Evolutionary conservation across 352 stramenopile species (phyloP).

Genomic region (Hyaloperonospora arabidopsidis): DNA sequence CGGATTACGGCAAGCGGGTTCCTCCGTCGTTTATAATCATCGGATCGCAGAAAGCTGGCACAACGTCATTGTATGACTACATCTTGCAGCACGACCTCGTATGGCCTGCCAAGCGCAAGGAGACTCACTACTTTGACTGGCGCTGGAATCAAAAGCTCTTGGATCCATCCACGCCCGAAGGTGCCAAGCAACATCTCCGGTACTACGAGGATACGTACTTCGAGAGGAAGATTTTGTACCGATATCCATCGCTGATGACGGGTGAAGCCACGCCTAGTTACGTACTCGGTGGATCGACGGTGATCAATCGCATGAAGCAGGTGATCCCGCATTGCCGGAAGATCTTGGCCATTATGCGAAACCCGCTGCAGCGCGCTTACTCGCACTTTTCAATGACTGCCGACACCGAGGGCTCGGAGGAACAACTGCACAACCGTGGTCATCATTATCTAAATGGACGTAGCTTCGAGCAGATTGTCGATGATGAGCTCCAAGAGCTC

Average conservation of each 20-base stretch:
- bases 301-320: constrained; percentile 72
- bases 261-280: constrained; percentile 91
- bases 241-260: constrained; percentile 87
- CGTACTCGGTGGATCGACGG: constrained; percentile 64
- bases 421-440: constrained; percentile 74
- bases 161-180: constrained; percentile 42
- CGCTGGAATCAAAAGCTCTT: constrained; percentile 86
- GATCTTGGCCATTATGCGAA: constrained; percentile 76
- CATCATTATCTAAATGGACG: constrained; percentile 55
- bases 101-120: constrained; percentile 83
- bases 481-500: constrained; percentile 64
- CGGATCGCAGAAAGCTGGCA: constrained; percentile 94
- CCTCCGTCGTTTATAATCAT: constrained; percentile 93
- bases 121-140: constrained; percentile 99
- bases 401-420: constrained; percentile 57
- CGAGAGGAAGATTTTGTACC: constrained; percentile 67
- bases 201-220: constrained; percentile 83
- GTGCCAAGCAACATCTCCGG: constrained; percentile 43
- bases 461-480: constrained; percentile 67
- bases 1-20: constrained; percentile 60
- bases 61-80: constrained; percentile 96
- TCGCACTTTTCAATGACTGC: constrained; percentile 87
- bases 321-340: constrained; percentile 76
- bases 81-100: constrained; percentile 95
- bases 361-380: constrained; percentile 79